Evolutionary conservation across 176 grass and related monocot species (phyloP), one percentile per base, ranked within the genome.

Genomic region (Triticum urartu): DNA sequence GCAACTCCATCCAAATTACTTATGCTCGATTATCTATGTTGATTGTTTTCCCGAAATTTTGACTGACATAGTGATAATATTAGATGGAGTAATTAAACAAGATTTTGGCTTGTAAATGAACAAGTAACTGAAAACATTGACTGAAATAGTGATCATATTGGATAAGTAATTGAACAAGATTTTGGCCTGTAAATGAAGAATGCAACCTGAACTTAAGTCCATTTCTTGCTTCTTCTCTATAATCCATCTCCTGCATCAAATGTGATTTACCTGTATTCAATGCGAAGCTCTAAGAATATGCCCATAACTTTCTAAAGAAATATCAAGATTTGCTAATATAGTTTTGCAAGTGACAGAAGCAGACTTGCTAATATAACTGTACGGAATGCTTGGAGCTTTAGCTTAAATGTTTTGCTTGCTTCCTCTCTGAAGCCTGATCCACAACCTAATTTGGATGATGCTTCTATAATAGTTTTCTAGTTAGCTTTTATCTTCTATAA

Each of bases 201-300:
- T 82, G 32, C 20, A 87, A 98, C 95, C 91, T 98, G 90, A 98
- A 98, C 70, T 92, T 94, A 59, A 91, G 79, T 83, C 95, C 95
- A 86, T 94, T 98, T 92, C 84, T 91, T 36, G 96, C 96, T 94
- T 98, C 96, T 92, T 88, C 91, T 86, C 82, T 93, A 81, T 98
- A 98, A 94, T 98, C 93, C 96, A 98, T 95, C 96, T 98, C 93
- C 96, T 98, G 96, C 96, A 98, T 95, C 75, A 95, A 98, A 98
- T 91, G 90, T 84, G 91, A 94, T 95, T 94, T 89, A 94, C 96
- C 96, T 98, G 96, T 98, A 95, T 98, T 98, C 96, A 98, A 98
- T 95, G 84, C 42, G 71, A 94, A 98, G 86, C 58, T 90, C 95
- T 93, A 98, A 93, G 92, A 89, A 87, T 84, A 95, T 88, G 79